Base-by-base conservation (phyloP, 306 rosid species). In the Inga oerstediana region DNA sequence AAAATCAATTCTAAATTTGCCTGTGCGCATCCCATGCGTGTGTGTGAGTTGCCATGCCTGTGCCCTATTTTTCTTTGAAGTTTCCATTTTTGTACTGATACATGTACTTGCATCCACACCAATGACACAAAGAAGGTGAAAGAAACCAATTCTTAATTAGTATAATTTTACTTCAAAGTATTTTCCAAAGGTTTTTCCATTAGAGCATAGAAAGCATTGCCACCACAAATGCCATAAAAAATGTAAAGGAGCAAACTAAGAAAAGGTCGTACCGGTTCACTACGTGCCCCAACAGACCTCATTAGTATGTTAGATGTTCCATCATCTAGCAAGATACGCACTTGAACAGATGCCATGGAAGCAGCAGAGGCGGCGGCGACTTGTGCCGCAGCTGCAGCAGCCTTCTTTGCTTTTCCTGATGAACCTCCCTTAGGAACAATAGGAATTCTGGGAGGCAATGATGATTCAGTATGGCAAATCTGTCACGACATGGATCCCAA, bases 401-500 rank as follows among this genome's bases (percentile, higher is more conserved):
- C 99, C 85, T 97, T 98, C 88, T 88, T 97, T 22, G 98, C 99
- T 83, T 82, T 97, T 87, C 87, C 90, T 58, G 98, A 96, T 79
- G 98, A 97, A 71, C 93, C 82, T 43, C 98, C 99, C 86, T 94
- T 97, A 8, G 93, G 94, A 81, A 90, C 85, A 79, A 85, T 52
- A 78, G 98, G 98, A 86, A 97, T 84, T 88, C 97, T 93, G 83
- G 97, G 95, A 83, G 95, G 88, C 72, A 87, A 81, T 78, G 97
- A 44, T 14, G 99, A 90, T 85, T 97, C 87, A 97, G 85, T 85
- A 97, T 88, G 75, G 99, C 98, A 91, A 90, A 97, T 89, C 98
- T 92, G 83, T 97, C 98, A 85, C 91, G 93, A 86, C 99, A 97
- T 51, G 97, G 85, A 90, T 97, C 99, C 99, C 98, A 97, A 64